Percentiles rank a stretch among this genome's conserved stretches.
Evolutionary conservation across 2,329 filamentous ascomycete genomes (phyloP).

Genomic region (Hirsutella thompsonii): DNA sequence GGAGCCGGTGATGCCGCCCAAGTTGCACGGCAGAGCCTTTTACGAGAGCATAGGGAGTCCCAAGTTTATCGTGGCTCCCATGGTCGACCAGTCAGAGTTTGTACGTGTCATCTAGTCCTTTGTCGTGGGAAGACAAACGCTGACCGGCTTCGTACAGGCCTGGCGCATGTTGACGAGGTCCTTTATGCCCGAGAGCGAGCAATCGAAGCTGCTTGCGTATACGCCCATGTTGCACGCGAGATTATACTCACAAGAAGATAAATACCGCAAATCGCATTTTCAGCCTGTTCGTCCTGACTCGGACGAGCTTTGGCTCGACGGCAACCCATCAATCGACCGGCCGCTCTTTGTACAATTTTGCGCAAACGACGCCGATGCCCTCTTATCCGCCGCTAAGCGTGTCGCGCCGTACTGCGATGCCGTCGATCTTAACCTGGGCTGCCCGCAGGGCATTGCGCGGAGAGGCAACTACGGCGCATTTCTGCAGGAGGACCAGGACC

Average conservation of each 20-base stretch:
- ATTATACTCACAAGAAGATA: conserved; percentile 63
- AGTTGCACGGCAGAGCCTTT: conserved; percentile 75
- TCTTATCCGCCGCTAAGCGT: conserved; percentile 65
- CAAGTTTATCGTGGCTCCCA: conserved; percentile 82
- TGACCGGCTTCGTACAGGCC: conserved; percentile 52
- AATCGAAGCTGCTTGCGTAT: conserved; percentile 65
- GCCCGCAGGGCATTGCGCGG: conserved; percentile 87
- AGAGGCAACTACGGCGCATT: conserved; percentile 90
- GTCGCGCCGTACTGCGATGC: conserved; percentile 87
- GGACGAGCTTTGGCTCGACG: conserved; percentile 56
- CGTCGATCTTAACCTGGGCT: conserved; percentile 89
- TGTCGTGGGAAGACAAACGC: too few relatives aligned
- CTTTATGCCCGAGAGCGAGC: conserved; percentile 59
- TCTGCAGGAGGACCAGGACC: conserved; percentile 78
- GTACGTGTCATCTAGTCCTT: too few relatives aligned
- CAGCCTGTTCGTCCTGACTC: conserved; percentile 42
- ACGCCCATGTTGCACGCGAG: conserved; percentile 95
- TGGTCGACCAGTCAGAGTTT: conserved; percentile 98
- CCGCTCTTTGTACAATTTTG: conserved; percentile 96
- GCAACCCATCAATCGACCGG: conserved; percentile 71
- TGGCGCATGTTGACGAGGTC: conserved; percentile 96
- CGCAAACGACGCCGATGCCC: conserved; percentile 69
- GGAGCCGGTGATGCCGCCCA: conserved; percentile 19
- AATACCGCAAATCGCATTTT: conserved; percentile 71
- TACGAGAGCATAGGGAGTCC: conserved; percentile 92